A percentile compares a stretch with the other conserved stretches of the same genome.
Conservation (phyloP, 768 basidiomycete species). For the Ramaria sp. region DNA sequence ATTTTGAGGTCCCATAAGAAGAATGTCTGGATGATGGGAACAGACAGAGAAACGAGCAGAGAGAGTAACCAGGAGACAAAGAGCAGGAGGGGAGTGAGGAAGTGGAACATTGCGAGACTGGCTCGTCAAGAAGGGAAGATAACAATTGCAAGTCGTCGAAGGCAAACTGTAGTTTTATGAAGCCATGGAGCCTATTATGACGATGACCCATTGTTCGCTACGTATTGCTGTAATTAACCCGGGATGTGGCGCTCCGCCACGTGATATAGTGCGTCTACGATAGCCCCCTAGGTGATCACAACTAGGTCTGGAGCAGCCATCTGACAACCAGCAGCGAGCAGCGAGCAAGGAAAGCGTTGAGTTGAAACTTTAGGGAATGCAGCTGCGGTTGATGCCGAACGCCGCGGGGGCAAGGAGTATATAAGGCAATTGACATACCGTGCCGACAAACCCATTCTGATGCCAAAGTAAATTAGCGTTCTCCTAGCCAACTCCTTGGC, state of each 20-base stretch:
- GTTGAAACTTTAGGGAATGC: background rate
- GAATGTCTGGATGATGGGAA: constrained; percentile 43
- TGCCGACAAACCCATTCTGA: no score
- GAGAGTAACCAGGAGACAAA: constrained; percentile 49
- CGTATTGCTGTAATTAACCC: no score
- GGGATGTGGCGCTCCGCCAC: background rate
- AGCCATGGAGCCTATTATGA: background rate
- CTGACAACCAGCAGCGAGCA: no score
- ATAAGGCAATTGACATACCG: no score
- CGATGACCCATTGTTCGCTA: no score
- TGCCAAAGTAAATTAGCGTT: no score
- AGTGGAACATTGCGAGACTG: constrained; percentile 11
- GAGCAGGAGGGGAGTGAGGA: constrained; percentile 31
- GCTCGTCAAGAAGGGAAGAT: no score
- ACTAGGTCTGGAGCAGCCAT: no score
- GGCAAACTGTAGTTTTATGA: no score
- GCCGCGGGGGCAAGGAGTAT: background rate
- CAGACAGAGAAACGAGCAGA: constrained; percentile 51
- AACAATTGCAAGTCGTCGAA: no score
- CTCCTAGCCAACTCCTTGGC: no score
- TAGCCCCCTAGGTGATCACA: background rate
- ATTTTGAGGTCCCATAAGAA: constrained; percentile 43
- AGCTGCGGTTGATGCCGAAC: background rate
- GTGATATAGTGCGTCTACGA: background rate
- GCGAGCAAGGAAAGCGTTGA: background rate